These are phyloP conservation scores for Phaffomyces opuntiae DNA, from an alignment of 805 yeast genomes.

Conservation along the genomic window DNA sequence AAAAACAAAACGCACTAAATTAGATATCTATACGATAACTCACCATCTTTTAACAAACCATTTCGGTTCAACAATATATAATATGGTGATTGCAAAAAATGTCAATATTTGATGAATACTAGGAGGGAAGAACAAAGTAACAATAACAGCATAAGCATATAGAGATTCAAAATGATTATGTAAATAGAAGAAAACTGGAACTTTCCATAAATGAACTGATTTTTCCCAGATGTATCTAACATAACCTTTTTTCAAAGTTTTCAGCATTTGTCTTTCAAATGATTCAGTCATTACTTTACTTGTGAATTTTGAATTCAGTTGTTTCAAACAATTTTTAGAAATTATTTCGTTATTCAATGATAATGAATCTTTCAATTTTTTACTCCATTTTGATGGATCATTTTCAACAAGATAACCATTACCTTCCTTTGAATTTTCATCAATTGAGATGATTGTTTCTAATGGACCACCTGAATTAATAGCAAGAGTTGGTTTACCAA, in stretches of 20 bases:
- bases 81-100: neutral
- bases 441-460: conserved; percentile 50
- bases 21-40: neutral
- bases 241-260: conserved; percentile 21
- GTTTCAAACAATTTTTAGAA: conserved; percentile 24
- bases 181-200: conserved; percentile 12
- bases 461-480: conserved; percentile 88
- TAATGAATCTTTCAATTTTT: conserved; percentile 36
- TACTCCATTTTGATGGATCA: conserved; percentile 47
- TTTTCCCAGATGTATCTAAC: conserved; percentile 26
- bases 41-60: conserved; percentile 12
- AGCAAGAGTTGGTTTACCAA: conserved; percentile 79
- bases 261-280: conserved; percentile 30
- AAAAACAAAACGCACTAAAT: too few species aligned
- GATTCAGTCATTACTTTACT: conserved; percentile 32
- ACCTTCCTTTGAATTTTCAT: conserved; percentile 29
- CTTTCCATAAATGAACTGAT: conserved; percentile 18
- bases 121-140: conserved; percentile 15
- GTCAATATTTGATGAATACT: conserved; percentile 13
- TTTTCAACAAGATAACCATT: conserved; percentile 60
- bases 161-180: conserved; percentile 6
- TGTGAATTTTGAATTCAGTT: conserved; percentile 28
- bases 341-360: conserved; percentile 16
- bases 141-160: conserved; percentile 10
- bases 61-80: conserved; percentile 11